Evolutionary conservation across 768 basidiomycete genomes (phyloP).

Genomic region (Agrocybe chaxingu): DNA sequence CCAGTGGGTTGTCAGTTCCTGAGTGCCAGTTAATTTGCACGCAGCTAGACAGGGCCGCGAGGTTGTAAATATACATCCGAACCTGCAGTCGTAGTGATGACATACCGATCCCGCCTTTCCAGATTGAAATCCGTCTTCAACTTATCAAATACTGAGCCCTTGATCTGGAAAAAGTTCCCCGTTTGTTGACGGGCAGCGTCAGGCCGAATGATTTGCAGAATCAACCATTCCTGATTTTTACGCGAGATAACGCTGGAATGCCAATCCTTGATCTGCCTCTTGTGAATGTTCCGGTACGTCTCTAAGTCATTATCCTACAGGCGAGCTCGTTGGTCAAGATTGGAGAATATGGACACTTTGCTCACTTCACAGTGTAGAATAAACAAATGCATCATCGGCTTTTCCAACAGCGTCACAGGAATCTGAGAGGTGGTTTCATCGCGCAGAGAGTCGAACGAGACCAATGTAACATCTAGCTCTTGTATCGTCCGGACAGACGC

Average conservation of each 20-base stretch:
- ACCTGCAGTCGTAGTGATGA: neutral
- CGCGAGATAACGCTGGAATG: conserved; percentile 57
- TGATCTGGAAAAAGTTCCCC: conserved; percentile 79
- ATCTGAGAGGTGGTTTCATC: conserved; percentile 77
- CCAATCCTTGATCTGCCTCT: conserved; percentile 94
- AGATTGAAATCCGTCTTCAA: conserved; percentile 89
- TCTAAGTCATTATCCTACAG: conserved; percentile 62
- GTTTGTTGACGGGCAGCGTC: conserved; percentile 52
- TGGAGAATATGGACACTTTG: neutral
- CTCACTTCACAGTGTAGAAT: conserved; percentile 87
- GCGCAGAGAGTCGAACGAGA: conserved; percentile 61
- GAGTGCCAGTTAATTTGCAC: conserved; percentile 77
- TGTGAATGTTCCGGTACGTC: conserved; percentile 70
- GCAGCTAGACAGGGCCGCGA: conserved; percentile 48
- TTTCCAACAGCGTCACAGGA: conserved; percentile 76
- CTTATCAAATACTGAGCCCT: conserved; percentile 83
- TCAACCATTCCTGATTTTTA: conserved; percentile 92
- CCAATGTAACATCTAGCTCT: conserved; percentile 75
- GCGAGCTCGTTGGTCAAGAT: neutral
- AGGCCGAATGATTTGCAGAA: conserved; percentile 80
- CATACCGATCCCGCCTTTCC: conserved; percentile 82
- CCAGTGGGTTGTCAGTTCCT: conserved; percentile 68
- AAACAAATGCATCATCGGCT: conserved; percentile 83
- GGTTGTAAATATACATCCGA: neutral
- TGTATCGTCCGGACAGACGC: conserved; percentile 83